These are phyloP conservation scores for Tephrocybe rancida DNA, from an alignment of 768 basidiomycete genomes.

Conservation along the genomic window DNA sequence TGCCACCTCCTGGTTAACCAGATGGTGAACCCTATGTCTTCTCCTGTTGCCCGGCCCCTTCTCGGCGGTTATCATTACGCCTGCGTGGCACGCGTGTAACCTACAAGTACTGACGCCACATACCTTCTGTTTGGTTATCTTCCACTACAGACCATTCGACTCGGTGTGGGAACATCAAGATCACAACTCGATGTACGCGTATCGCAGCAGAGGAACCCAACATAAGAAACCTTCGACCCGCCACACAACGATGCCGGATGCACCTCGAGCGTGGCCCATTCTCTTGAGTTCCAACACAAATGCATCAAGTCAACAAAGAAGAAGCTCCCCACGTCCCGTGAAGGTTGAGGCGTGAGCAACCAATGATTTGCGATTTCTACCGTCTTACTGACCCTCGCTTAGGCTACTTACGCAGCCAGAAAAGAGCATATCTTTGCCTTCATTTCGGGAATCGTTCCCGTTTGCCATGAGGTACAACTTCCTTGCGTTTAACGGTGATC, in stretches of 20 bases:
- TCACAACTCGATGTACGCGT: not conserved
- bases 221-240: not conserved
- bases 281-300: not conserved
- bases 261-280: not conserved
- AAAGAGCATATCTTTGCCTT: constrained; percentile 13
- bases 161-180: not conserved
- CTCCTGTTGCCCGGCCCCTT: not conserved
- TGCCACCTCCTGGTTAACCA: not conserved
- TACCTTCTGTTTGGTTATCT: not conserved
- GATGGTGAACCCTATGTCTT: not conserved
- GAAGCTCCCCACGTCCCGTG: not conserved
- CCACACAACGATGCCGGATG: not conserved
- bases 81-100: not conserved
- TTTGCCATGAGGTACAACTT: constrained; percentile 12
- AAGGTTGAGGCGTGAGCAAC: constrained; percentile 1
- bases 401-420: not conserved
- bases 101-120: constrained; percentile 15
- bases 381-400: not conserved
- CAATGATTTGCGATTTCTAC: not conserved
- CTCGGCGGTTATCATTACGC: not conserved
- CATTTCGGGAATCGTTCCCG: constrained; percentile 20
- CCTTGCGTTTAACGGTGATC: not conserved
- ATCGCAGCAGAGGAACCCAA: too few species aligned
- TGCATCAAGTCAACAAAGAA: not conserved
- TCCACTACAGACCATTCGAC: not conserved